phyloP scores from a whole-genome alignment of 306 rosid genomes.

The Ceratonia siliqua region DNA sequence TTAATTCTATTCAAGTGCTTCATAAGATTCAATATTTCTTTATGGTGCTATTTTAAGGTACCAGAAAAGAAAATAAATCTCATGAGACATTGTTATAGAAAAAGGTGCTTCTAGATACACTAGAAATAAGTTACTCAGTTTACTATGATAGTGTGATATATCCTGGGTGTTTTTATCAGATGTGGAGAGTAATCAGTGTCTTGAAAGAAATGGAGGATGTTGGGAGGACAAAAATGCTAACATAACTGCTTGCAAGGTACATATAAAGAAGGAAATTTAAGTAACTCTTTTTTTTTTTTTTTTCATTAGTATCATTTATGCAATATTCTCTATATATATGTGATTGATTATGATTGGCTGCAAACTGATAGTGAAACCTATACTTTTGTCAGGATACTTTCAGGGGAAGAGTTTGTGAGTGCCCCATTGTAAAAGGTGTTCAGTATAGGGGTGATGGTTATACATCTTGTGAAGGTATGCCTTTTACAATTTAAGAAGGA shows the following conservation, averaged over 20 bases:
- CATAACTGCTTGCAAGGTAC: constrained; percentile 88
- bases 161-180: constrained; percentile 46
- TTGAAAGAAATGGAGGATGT: constrained; percentile 83
- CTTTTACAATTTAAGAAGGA: background rate
- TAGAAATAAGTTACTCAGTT: too few relatives aligned
- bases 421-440: constrained; percentile 80
- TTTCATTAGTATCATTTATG: background rate
- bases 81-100: too few relatives aligned
- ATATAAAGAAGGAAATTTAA: constrained; percentile 20
- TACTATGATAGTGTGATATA: background rate
- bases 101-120: too few relatives aligned
- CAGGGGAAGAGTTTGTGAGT: constrained; percentile 94
- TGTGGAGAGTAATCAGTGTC: constrained; percentile 84
- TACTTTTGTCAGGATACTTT: constrained; percentile 77
- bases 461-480: constrained; percentile 70
- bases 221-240: constrained; percentile 63
- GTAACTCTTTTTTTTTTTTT: background rate
- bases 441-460: constrained; percentile 91
- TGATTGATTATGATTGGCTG: constrained; percentile 6
- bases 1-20: too few relatives aligned
- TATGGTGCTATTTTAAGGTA: too few relatives aligned
- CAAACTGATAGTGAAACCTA: background rate
- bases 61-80: too few relatives aligned
- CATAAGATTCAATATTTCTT: too few relatives aligned
- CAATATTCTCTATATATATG: background rate